Evolutionary conservation across 75 land plant genomes (phyloP).

Genomic region (Sequoia sempervirens): DNA sequence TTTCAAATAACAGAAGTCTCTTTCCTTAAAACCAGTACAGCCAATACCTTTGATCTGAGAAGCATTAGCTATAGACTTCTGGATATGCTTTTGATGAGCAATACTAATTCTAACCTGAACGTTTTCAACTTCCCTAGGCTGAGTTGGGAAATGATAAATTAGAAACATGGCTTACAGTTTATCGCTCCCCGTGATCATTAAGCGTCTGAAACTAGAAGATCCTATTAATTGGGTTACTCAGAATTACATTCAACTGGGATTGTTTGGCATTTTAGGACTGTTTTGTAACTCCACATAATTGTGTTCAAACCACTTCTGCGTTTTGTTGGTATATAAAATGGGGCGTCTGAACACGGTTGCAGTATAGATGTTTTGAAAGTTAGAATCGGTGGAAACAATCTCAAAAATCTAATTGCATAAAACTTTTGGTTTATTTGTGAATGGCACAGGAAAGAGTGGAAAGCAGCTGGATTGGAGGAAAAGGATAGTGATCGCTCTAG

Average conservation of each 20-base stretch:
- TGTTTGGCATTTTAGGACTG: neutral
- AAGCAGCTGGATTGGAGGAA: slow-evolving; percentile 11
- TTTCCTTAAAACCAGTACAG: no score
- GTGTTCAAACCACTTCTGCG: neutral
- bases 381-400: neutral
- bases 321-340: neutral
- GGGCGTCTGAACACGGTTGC: neutral
- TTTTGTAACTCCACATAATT: neutral
- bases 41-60: no score
- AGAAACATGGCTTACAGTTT: no score
- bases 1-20: no score
- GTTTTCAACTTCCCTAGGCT: no score
- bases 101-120: no score
- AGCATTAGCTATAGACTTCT: no score
- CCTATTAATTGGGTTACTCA: no score
- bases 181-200: no score
- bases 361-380: neutral
- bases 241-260: neutral
- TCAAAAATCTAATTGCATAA: neutral
- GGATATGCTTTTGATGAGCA: no score
- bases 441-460: neutral
- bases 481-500: slow-evolving; percentile 11
- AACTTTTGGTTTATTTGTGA: neutral
- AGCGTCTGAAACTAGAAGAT: no score
- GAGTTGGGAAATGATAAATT: no score